Evolutionary conservation across 441 rosid species (phyloP), one percentile per base, ranked within the genome.

Genomic region (Metrosideros polymorpha): DNA sequence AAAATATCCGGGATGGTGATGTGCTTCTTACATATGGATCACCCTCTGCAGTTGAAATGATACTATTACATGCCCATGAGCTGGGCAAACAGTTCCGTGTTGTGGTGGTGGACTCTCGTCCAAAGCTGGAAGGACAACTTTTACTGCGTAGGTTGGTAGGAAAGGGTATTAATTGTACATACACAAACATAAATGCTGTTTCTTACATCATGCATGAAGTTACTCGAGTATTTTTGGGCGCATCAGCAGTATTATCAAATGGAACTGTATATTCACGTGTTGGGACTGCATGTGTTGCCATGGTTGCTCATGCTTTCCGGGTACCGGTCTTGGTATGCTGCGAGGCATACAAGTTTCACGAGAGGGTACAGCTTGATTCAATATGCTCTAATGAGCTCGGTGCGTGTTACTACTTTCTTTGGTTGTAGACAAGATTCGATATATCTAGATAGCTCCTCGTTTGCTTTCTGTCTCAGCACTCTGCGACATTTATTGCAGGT

Each of bases 311-410:
- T 91, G 98, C 96, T 18, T 95, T 93, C 84, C 90, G 85, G 76
- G 92, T 95, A 82, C 99, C 99, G 25, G 98, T 96, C 76, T 90
- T 97, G 86, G 94, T 96, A 53, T 97, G 99, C 87, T 97, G 99
- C 66, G 99, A 96, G 94, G 97, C 98, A 29, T 96, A 97, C 91
- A 97, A 97, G 86, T 95, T 97, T 91, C 98, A 97, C 12, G 96
- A 97, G 92, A 95, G 99, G 89, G 99, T 97, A 75, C 99, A 94
- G 84, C 93, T 97, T 86, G 99, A 97, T 92, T 97, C 99, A 57
- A 96, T 97, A 85, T 97, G 99, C 91, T 97, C 94, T 88, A 97
- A 97, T 53, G 99, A 97, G 91, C 96, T 97, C 17, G 99, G 99
- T 96, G 90, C 71, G 95, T 85, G 71, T 85, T 85, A 84, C 84